phyloP scores from a whole-genome alignment of 371 early-diverging fungal genomes.

The Apophysomyces variabilis region DNA sequence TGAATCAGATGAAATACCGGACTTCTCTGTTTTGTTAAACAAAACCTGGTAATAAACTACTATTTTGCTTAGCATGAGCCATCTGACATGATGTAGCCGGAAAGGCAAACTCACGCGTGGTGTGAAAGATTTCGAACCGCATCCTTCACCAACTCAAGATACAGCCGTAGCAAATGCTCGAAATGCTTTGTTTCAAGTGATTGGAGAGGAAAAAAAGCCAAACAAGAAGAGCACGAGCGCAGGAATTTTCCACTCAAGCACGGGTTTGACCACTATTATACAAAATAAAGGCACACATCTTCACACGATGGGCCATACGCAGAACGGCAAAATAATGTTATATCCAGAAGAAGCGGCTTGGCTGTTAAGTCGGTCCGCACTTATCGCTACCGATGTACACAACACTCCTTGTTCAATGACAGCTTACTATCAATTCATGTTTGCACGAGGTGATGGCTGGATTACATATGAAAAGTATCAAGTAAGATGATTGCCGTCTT shows the following conservation, averaged over 20 bases:
- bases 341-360: constrained; percentile 61
- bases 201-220: constrained; percentile 14
- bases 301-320: constrained; percentile 23
- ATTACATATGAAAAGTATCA: constrained; percentile 45
- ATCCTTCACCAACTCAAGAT: constrained; percentile 11
- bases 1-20: background rate
- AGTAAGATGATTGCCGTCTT: constrained; percentile 15
- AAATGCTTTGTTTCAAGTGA: constrained; percentile 29
- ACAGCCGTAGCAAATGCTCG: constrained; percentile 18
- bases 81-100: background rate
- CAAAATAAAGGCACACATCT: constrained; percentile 16
- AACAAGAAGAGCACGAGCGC: constrained; percentile 14
- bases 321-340: constrained; percentile 38
- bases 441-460: constrained; percentile 30
- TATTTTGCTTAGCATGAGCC: background rate
- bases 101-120: constrained; percentile 8
- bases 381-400: constrained; percentile 24
- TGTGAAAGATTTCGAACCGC: background rate
- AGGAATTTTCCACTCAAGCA: constrained; percentile 10
- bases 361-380: constrained; percentile 49
- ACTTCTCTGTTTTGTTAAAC: background rate
- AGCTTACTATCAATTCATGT: constrained; percentile 32
- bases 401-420: constrained; percentile 13
- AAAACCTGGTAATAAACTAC: background rate
- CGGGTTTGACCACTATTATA: constrained; percentile 11